Evolutionary conservation across 331 rosid genomes (phyloP), one percentile per base, ranked within the genome.

Genomic region (Saraca asoca): DNA sequence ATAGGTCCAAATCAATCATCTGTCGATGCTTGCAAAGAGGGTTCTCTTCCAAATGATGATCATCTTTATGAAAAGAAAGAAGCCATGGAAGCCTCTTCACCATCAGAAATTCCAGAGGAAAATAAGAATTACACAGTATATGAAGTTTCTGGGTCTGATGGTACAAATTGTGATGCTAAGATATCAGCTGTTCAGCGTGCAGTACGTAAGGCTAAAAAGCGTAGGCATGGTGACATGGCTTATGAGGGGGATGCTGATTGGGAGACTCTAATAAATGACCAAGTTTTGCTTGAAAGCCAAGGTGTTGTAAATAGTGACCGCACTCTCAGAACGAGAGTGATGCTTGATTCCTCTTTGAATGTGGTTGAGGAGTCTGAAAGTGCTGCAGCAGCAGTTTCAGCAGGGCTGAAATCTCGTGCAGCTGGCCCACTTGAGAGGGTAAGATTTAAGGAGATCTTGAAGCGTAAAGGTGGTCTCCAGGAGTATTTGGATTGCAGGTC

Each of bases 211-310:
- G 50, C 74, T 45, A 94, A 86, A 72, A 88, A 82, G 84, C 84
- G 67, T 44, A 82, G 88, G 82, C 97, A 85, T 76, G 93, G 87
- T 38, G 99, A 94, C 79, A 94, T 94, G 99, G 90, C 99, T 69
- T 94, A 94, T 74, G 97, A 94, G 76, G 99, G 96, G 78, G 99
- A 94, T 85, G 94, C 88, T 71, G 96, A 90, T 46, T 94, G 99
- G 99, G 95, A 90, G 20, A 75, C 64, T 64, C 81, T 91, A 81
- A 75, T 71, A 51, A 75, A 79, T 72, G 90, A 82, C 61, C 82
- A 74, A 72, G 52, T 79, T 64, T 75, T 69, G 72, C 69, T 75
- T 51, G 90, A 78, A 75, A 75, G 61, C 57, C 86, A 81, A 50
- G 61, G 71, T 70, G 48, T 55, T 66, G 74, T 56, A 39, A 83